Base-by-base conservation (phyloP, 352 stramenopile species). In the Phytophthora kernoviae region DNA sequence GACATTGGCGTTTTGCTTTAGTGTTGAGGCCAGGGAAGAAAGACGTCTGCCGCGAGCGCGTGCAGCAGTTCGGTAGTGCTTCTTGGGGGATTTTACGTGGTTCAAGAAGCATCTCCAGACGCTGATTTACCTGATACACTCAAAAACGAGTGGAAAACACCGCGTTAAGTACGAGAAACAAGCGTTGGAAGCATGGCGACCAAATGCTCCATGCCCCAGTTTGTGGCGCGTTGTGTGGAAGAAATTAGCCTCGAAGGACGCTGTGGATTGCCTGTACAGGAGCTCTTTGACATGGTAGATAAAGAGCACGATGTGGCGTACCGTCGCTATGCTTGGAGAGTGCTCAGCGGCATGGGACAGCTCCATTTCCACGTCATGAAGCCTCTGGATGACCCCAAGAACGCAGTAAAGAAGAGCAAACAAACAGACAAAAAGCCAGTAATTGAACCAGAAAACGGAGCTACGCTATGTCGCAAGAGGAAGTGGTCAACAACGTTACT, bases 221-320 rank as follows among this genome's bases (percentile, higher is more conserved):
- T 92, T 47, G 62, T 92, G 49, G 82, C 84, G 58, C 76, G 81
- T 40, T 94, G 82, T 50, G 67, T 94, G 41, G 86, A 95, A 60
- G 84, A 91, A 44, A 87, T 92, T 44, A 82, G 79, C 1, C 79
- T 95, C 32, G 82, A 92, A 51, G 86, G 86, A 10, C 80, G 84
- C 36, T 91, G 80, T 22, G 86, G 86, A 0, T 59, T 95, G 46
- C 70, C 78, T 7, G 43, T 95, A 22, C 61, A 73, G 30, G 75
- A 79, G 24, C 61, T 93, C 42, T 91, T 93, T 40, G 76, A 72
- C 27, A 50, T 79, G 0, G 68, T 84, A 40, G 84, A 94, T 52
- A 65, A 76, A 20, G 54, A 74, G n/a, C 46, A 72, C 21, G 86
- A 93, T 42, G 41, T 73, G 12, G 58, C 67, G 33, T 91, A 79